phyloP scores from a whole-genome alignment of 2,329 filamentous ascomycete genomes.

The Emmonsiellopsis sp. region DNA sequence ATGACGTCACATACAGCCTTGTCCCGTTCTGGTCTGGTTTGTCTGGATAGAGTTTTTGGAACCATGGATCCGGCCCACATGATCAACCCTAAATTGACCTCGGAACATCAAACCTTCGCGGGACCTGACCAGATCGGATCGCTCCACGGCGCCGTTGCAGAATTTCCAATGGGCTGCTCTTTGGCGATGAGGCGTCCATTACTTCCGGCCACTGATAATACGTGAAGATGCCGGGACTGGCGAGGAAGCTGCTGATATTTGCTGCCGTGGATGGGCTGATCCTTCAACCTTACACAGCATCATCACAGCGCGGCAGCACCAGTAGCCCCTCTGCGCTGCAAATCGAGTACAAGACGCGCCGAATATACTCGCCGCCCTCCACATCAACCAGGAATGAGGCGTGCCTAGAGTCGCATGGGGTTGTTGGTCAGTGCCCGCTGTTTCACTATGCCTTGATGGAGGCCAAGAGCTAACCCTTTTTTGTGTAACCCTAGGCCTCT shows the following conservation, averaged over 20 bases:
- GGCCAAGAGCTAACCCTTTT: neutral
- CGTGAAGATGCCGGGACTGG: slow-evolving; percentile 60
- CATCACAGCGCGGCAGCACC: slow-evolving; percentile 41
- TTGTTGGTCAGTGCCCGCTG: slow-evolving; percentile 44
- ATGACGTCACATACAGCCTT: no score
- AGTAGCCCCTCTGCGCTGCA: slow-evolving; percentile 49
- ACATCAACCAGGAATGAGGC: slow-evolving; percentile 20
- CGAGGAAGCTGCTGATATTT: slow-evolving; percentile 71
- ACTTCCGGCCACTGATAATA: neutral
- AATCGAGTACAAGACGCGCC: slow-evolving; percentile 58
- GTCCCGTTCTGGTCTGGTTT: no score
- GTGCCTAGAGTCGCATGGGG: slow-evolving; percentile 41
- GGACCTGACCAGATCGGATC: neutral
- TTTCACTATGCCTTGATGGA: neutral
- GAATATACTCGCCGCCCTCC: slow-evolving; percentile 37
- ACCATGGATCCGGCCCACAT: no score
- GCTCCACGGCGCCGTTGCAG: neutral
- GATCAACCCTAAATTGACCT: no score
- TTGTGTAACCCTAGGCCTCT: slow-evolving; percentile 52
- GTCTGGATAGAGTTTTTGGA: no score
- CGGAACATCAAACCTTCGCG: neutral
- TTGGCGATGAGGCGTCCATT: neutral
- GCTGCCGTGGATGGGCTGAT: slow-evolving; percentile 76
- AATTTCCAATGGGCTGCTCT: neutral
- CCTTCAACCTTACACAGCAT: slow-evolving; percentile 59